These are phyloP conservation scores for Chalciporus sphaerocephalus DNA, from an alignment of 768 basidiomycete species.

Conservation along the genomic window DNA sequence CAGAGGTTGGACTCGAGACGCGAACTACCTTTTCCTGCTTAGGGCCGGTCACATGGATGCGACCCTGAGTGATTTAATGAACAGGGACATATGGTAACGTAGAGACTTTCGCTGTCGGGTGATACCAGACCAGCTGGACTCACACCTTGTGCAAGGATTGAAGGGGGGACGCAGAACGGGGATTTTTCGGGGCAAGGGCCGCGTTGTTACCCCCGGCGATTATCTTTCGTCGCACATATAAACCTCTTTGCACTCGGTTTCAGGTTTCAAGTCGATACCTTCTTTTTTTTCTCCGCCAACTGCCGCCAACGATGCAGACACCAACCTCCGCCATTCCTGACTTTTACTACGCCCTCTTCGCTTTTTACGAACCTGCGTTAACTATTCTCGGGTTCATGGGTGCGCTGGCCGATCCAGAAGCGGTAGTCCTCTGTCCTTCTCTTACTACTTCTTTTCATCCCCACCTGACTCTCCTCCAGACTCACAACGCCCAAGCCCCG, in stretches of 20 bases:
- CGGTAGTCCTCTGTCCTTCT: constrained; percentile 37
- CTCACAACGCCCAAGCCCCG: constrained; percentile 71
- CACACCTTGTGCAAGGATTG: too few relatives aligned
- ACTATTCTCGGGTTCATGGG: constrained; percentile 64
- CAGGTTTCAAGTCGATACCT: too few relatives aligned
- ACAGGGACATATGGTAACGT: neutral
- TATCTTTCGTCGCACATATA: constrained; percentile 4
- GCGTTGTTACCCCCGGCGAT: neutral
- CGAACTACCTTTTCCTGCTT: constrained; percentile 10
- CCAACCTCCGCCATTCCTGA: constrained; percentile 62
- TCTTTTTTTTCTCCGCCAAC: constrained; percentile 1
- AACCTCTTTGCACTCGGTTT: too few relatives aligned
- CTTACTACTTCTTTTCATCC: neutral
- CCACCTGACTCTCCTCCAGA: constrained; percentile 36
- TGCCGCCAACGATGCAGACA: constrained; percentile 33
- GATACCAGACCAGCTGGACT: too few relatives aligned
- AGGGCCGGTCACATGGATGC: constrained; percentile 23
- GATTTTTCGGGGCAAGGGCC: neutral
- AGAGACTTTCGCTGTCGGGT: too few relatives aligned
- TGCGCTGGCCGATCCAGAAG: constrained; percentile 58
- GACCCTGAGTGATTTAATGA: constrained; percentile 8
- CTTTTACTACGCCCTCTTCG: constrained; percentile 71
- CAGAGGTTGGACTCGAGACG: neutral
- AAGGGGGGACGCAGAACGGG: neutral
- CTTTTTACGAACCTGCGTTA: constrained; percentile 68